Base-by-base conservation (phyloP, 352 stramenopile species). In the Pythium volutum region DNA sequence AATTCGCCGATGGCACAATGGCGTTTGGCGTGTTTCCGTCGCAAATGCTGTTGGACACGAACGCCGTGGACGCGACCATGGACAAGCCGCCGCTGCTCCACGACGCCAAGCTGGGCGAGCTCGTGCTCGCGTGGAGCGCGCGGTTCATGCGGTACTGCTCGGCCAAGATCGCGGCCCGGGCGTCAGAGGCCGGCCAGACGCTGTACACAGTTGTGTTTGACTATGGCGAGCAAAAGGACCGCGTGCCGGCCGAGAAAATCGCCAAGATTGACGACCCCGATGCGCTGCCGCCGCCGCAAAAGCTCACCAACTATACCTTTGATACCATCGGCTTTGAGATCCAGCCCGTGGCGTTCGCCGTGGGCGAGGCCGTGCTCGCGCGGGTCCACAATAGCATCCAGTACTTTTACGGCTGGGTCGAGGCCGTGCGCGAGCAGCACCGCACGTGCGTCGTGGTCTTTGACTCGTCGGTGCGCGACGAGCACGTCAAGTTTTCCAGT, bases 241-340 rank as follows among this genome's bases (percentile, higher is more conserved):
- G 83, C 23, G 53, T 91, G 11, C 65, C 76, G 7, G 34, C 67
- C 0, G 77, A 88, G 10, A 81, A 82, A 38, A 76, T 91, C 50
- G 73, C 78, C 15, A 62, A 36, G 15, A 60, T 91, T 49, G 71
- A 88, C 45, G 79, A 87, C 51, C 49, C 59, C 10, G 70, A 79
- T 23, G 82, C 80, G 38, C 68, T 91, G 3, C 72, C 74, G 25
- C 76, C 79, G 27, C 77, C 69, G 5, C 79, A 91, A 53, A 79
- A 77, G 20, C 72, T 91, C 39, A 91, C 79, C 3, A 91, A 91
- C 48, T 88, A 84, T 62, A 87, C 74, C 50, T 87, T 91, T 51
- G 80, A 91, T 60, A 78, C 80, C 6, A 87, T 89, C 56, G 82
- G 82, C 8, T 89, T 89, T 58, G 82, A 91, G 69, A 70, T 91